These are phyloP conservation scores for Rosa rugosa DNA, from an alignment of 306 rosid genomes.

Conservation along the genomic window DNA sequence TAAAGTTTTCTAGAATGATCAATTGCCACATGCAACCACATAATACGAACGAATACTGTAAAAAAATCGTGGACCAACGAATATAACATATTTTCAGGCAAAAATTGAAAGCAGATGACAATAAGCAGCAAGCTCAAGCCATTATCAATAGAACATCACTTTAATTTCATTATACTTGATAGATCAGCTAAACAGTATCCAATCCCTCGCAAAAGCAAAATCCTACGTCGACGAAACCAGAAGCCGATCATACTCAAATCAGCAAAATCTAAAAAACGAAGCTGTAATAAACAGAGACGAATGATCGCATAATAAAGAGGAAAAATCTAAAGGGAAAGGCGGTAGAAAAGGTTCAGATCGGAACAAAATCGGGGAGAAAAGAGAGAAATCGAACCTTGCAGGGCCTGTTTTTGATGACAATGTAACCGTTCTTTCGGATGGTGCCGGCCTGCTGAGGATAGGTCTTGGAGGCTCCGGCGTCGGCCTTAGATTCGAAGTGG, in stretches of 20 bases:
- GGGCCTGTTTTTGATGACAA: slow-evolving; percentile 83
- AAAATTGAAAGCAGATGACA: not conserved
- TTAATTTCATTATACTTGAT: not conserved
- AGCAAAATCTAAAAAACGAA: not conserved
- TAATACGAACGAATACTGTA: not conserved
- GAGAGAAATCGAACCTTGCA: slow-evolving; percentile 65
- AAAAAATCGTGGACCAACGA: not conserved
- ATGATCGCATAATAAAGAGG: not conserved
- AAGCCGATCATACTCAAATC: not conserved
- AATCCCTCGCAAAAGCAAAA: not conserved
- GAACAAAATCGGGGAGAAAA: not conserved
- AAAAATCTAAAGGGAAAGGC: not conserved
- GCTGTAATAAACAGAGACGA: not conserved
- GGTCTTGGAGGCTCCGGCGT: slow-evolving; percentile 97
- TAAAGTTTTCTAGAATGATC: not conserved
- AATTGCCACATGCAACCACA: slow-evolving; percentile 2
- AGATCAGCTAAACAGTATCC: not conserved
- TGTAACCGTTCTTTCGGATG: slow-evolving; percentile 90
- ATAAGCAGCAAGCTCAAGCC: not conserved
- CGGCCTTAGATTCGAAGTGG: slow-evolving; percentile 94
- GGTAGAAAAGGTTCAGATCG: not conserved
- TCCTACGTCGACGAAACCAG: not conserved
- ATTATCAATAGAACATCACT: not conserved
- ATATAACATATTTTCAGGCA: not conserved
- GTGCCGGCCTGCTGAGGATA: slow-evolving; percentile 97